These are phyloP conservation scores for Debaryomycetaceae sp. DNA, from an alignment of 1,139 yeast species.

Conservation along the genomic window DNA sequence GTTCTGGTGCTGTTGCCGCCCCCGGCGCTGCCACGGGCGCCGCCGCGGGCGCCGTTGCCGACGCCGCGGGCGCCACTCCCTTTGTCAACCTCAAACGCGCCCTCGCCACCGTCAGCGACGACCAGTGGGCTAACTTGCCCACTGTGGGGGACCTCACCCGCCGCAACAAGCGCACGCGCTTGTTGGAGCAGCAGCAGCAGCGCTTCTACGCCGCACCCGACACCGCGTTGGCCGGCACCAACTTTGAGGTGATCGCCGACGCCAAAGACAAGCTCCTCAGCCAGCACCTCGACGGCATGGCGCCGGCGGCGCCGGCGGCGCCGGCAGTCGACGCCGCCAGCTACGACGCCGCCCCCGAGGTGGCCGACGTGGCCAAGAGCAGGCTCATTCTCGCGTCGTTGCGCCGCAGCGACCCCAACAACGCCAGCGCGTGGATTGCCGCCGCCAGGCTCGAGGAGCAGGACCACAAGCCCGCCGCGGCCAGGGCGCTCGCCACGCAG, in stretches of 20 bases:
- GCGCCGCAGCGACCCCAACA: slow-evolving; percentile 67
- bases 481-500: slow-evolving; percentile 58
- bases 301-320: too few species aligned
- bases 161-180: slow-evolving; percentile 66
- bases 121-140: slow-evolving; percentile 80
- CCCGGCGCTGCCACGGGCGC: slow-evolving; percentile 11
- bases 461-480: slow-evolving; percentile 51
- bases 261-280: slow-evolving; percentile 53
- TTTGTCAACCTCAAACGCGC: slow-evolving; percentile 57
- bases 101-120: slow-evolving; percentile 53
- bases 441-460: slow-evolving; percentile 76
- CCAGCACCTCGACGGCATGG: slow-evolving; percentile 40
- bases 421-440: slow-evolving; percentile 83
- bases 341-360: slow-evolving; percentile 21
- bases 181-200: slow-evolving; percentile 59
- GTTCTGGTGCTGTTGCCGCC: slow-evolving; percentile 11
- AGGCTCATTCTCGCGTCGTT: slow-evolving; percentile 63
- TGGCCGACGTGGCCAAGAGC: slow-evolving; percentile 46
- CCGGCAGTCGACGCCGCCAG: slow-evolving; percentile 12
- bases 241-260: slow-evolving; percentile 45
- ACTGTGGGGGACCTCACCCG: slow-evolving; percentile 87
- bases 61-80: slow-evolving; percentile 23
- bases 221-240: slow-evolving; percentile 43
- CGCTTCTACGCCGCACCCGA: slow-evolving; percentile 86
- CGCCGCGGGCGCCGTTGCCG: slow-evolving; percentile 15